Conservation (phyloP, 2,329 filamentous ascomycete species). For the Aspergillus persii region DNA sequence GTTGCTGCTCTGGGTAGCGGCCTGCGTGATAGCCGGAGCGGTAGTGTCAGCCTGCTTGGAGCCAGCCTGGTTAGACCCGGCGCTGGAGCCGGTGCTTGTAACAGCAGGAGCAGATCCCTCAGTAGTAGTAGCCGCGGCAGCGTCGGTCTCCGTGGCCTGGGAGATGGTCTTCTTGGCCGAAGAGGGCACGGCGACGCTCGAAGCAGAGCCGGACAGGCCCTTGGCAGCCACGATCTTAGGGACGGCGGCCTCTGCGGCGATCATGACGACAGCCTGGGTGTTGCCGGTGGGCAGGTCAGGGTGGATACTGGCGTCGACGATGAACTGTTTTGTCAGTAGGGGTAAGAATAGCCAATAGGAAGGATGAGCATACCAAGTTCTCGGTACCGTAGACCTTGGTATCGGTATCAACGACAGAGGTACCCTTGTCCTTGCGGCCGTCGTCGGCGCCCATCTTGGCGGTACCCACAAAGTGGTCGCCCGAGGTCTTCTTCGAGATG, state of each 20-base stretch:
- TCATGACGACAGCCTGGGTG: constrained; percentile 63
- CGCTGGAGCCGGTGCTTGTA: neutral
- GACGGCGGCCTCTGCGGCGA: constrained; percentile 58
- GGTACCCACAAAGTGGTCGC: constrained; percentile 50
- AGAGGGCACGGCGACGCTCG: neutral
- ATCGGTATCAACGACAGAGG: constrained; percentile 61
- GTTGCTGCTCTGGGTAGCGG: neutral
- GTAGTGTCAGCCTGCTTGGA: neutral
- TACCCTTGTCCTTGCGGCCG: constrained; percentile 51
- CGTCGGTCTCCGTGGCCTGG: neutral
- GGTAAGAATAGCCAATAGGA: neutral
- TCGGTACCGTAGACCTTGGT: constrained; percentile 66
- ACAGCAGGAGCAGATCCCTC: neutral
- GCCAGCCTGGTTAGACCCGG: too few relatives aligned
- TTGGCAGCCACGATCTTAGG: constrained; percentile 38
- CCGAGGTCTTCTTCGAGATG: constrained; percentile 42
- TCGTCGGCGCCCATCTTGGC: constrained; percentile 61
- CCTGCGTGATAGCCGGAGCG: neutral
- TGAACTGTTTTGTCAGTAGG: constrained; percentile 40
- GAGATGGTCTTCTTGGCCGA: neutral
- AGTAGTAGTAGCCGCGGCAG: neutral
- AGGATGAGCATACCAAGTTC: constrained; percentile 49
- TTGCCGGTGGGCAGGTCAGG: constrained; percentile 67
- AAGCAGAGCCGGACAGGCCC: neutral
- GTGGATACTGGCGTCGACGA: constrained; percentile 68